These are phyloP conservation scores for Yarrowia osloensis DNA, from an alignment of 805 yeast species.

Conservation along the genomic window DNA sequence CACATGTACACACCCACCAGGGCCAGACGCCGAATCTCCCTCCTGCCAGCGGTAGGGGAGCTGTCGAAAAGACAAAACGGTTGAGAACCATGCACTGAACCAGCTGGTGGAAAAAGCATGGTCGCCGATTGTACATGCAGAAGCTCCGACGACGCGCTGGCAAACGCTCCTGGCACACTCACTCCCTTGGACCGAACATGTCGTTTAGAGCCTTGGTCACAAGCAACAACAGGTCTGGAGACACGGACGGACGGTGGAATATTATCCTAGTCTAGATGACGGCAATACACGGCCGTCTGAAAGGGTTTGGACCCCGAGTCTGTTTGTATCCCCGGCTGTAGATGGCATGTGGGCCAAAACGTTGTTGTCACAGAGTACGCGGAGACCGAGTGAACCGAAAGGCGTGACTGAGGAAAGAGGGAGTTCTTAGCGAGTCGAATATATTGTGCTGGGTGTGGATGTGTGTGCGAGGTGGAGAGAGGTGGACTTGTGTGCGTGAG, in stretches of 20 bases:
- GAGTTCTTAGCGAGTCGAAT: constrained; percentile 24
- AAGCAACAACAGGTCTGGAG: not conserved
- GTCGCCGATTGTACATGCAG: constrained; percentile 13
- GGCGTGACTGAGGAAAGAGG: constrained; percentile 2
- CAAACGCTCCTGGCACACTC: not conserved
- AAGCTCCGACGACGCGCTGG: not conserved
- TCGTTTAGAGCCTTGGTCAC: not conserved
- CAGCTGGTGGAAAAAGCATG: not conserved
- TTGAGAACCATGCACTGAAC: not conserved
- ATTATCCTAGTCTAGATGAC: not conserved
- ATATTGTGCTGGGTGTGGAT: not conserved
- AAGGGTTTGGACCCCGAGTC: not conserved
- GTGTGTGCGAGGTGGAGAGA: not conserved
- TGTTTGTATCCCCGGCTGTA: constrained; percentile 21
- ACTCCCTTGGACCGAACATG: constrained; percentile 4
- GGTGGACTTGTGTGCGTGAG: not conserved
- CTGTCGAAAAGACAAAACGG: not conserved
- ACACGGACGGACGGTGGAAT: not conserved
- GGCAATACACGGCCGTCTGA: not conserved
- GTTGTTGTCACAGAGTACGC: not conserved
- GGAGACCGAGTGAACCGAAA: constrained; percentile 1
- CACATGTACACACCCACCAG: not conserved
- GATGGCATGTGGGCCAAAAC: constrained; percentile 21
- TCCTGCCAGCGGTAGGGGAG: not conserved
- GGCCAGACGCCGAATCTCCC: not conserved